Percentiles rank a stretch among this genome's conserved stretches.
Conservation (phyloP, 805 yeast genomes). For the Lachancea meyersii region DNA sequence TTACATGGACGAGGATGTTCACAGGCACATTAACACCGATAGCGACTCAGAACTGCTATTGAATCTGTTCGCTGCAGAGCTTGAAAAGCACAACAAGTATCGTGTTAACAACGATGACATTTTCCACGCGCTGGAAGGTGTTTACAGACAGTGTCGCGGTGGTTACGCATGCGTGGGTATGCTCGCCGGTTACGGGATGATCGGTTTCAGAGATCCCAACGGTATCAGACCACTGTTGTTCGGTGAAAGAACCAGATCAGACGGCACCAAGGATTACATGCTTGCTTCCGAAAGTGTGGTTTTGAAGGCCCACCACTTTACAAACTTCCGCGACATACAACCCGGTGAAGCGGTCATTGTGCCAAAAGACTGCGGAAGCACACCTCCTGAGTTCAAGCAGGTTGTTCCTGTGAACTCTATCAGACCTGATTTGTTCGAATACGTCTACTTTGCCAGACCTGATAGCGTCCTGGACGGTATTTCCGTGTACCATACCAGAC, state of each 20-base stretch:
- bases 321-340: constrained; percentile 67
- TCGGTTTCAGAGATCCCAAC: constrained; percentile 96
- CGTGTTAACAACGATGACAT: constrained; percentile 89
- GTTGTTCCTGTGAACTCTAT: constrained; percentile 71
- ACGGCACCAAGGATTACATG: constrained; percentile 83
- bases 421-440: constrained; percentile 95
- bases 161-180: constrained; percentile 96
- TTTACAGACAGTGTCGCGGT: constrained; percentile 77
- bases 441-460: constrained; percentile 96
- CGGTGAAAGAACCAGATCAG: constrained; percentile 69
- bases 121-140: constrained; percentile 78
- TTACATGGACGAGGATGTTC: constrained; percentile 87
- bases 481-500: constrained; percentile 85
- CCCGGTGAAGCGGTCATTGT: constrained; percentile 98
- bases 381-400: constrained; percentile 72
- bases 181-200: constrained; percentile 91
- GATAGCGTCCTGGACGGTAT: constrained; percentile 96
- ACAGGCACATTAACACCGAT: constrained; percentile 96
- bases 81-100: constrained; percentile 85
- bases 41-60: constrained; percentile 88
- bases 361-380: constrained; percentile 58
- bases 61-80: constrained; percentile 85
- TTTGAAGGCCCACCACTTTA: constrained; percentile 83
- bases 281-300: constrained; percentile 94
- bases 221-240: constrained; percentile 88